Evolutionary conservation across 345 rosid genomes (phyloP), one percentile per base, ranked within the genome.

Genomic region (Eucalyptus polyanthemos): DNA sequence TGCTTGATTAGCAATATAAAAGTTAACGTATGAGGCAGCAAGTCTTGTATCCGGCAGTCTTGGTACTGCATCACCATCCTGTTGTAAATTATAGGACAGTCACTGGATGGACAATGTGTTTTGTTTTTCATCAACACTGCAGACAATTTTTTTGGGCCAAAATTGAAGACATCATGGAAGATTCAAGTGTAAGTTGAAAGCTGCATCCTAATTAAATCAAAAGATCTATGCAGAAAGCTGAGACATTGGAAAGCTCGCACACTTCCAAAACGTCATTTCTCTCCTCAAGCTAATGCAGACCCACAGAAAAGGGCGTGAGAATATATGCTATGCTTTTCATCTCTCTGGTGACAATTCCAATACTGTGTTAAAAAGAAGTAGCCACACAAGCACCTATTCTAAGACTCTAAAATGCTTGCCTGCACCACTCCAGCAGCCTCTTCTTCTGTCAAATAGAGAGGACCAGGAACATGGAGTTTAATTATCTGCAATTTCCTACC

Each of bases 11-110:
- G 93, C 95, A 21, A 97, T 95, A 86, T 97, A 97, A 91, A 97
- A 97, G 89, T 95, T 97, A 88, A 94, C 94, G 51, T 96, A 97
- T 3, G 99, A 96, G 27, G 97, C 96, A 72, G 99, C 99, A 58
- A 97, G 96, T 93, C 99, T 95, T 83, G 97, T 97, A 13, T 95
- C 96, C 9, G 97, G 87, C 50, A 80, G 88, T 89, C 99, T 93
- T 50, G 97, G 92, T 91, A 92, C 94, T 50, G 94, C 96, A 45
- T 95, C 97, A 85, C 93, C 94, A 54, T 90, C 96, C 97, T 95
- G 95, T 80, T 2, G 86, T 16, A 40, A 50, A 54, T 29, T 27
- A 87, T 24, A 54, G 29, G 60, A 34, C 19, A 11, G 47, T 60
- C 88, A 87, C 88, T 15, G 22, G 19, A 87, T 54, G 88, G 16